Conservation (phyloP, 2,329 filamentous ascomycete genomes). For the Trichophyton schoenleinii region DNA sequence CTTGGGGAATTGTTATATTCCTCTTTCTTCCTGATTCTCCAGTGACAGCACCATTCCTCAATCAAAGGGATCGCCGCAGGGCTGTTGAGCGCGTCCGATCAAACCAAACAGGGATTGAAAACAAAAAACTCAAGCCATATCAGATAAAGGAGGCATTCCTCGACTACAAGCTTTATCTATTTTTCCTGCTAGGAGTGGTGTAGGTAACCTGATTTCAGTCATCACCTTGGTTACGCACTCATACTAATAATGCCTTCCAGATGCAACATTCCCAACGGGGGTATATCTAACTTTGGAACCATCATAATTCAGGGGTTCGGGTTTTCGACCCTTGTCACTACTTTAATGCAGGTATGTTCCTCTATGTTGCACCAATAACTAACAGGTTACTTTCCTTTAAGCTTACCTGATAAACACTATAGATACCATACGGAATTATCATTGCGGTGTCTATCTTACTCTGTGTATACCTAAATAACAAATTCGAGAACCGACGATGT, state of each 20-base stretch:
- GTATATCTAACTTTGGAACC: constrained; percentile 47
- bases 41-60: constrained; percentile 42
- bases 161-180: constrained; percentile 49
- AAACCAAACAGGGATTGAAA: constrained; percentile 49
- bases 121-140: constrained; percentile 42
- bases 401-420: neutral
- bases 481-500: constrained; percentile 38
- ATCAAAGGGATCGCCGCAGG: constrained; percentile 40
- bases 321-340: constrained; percentile 42
- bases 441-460: constrained; percentile 40
- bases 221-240: neutral
- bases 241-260: neutral
- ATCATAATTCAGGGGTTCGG: constrained; percentile 48
- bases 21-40: constrained; percentile 48
- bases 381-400: neutral
- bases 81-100: constrained; percentile 43
- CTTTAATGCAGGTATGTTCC: constrained; percentile 36
- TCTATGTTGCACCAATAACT: neutral
- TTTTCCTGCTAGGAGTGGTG: constrained; percentile 41
- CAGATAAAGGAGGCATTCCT: constrained; percentile 45
- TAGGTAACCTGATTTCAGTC: constrained; percentile 6
- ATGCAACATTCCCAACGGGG: constrained; percentile 43
- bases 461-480: constrained; percentile 39
- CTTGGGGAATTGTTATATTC: constrained; percentile 48
- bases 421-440: constrained; percentile 39